Evolutionary conservation across 2,329 filamentous ascomycete genomes (phyloP), one percentile per base, ranked within the genome.

Genomic region (Coniella lustricola): DNA sequence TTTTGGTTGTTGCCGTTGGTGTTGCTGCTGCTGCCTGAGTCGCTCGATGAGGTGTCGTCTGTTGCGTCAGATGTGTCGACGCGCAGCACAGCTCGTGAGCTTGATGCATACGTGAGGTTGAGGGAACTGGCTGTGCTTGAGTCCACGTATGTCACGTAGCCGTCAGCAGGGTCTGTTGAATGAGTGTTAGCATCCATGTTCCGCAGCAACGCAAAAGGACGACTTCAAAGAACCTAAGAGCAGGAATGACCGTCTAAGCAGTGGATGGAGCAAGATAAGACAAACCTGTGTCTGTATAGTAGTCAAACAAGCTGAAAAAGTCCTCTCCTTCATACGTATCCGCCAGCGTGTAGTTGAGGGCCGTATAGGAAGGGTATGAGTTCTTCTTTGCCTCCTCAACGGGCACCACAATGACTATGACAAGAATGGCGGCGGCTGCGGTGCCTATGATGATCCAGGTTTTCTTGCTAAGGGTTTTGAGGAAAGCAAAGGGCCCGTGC

Each of bases 51-150:
- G 36, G 31, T 34, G 37, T 41, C 39, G 32, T 37, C 21, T 13
- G 25, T 29, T 29, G 38, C 39, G 21, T 38, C 46, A 20, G 46
- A 48, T 8, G 38, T 43, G 54, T 80, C 65, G 43, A 85, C 82
- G 37, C 67, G 70, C 25, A 86, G 60, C 16, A 85, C 57, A 9
- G 80, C 81, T 0, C 75, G 70, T 34, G 65, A 64, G 1, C 67
- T 57, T 1, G 74, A 72, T 5, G 80, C 77, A 56, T 77, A 79
- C 0, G 83, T 85, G 29, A 86, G 71, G 63, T 86, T 86, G 43
- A 18, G 45, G 16, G 39, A 18, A 14, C 53, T 48, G 32, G 42
- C 52, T 29, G 45, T 47, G 20, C 56, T 64, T 20, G 59, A 54
- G 7, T 72, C 69, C 4, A 77, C 75, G 50, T 79, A 79, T 54